Conservation (phyloP, 192 early-diverging fungal species). For the Mortierella hygrophila region DNA sequence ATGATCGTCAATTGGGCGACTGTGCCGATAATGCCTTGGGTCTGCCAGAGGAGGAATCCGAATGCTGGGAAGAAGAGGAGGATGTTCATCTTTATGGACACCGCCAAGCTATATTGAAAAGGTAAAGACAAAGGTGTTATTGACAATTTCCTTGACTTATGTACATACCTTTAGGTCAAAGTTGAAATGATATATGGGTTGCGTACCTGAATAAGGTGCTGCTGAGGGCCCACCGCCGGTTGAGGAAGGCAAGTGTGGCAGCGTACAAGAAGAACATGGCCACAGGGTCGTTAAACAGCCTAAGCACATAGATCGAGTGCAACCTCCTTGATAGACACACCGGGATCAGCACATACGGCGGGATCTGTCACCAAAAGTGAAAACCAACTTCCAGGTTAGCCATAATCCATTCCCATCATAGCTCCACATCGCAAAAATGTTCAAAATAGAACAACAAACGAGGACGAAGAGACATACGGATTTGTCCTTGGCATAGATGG, state of each 20-base stretch:
- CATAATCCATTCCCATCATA: not conserved
- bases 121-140: not conserved
- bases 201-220: constrained; percentile 77
- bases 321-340: constrained; percentile 85
- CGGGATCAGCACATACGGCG: constrained; percentile 73
- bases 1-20: constrained; percentile 61
- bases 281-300: constrained; percentile 94
- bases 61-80: constrained; percentile 92
- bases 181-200: not conserved
- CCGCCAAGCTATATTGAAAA: constrained; percentile 71
- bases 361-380: constrained; percentile 59
- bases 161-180: not conserved
- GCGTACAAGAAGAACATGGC: constrained; percentile 89
- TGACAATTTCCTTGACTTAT: not conserved
- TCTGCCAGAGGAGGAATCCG: constrained; percentile 74
- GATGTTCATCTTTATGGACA: constrained; percentile 97
- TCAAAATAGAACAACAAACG: not conserved
- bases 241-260: constrained; percentile 73
- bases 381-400: not conserved
- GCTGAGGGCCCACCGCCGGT: constrained; percentile 61
- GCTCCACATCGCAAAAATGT: not conserved
- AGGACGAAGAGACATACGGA: constrained; percentile 36
- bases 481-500: constrained; percentile 72
- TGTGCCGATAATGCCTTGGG: constrained; percentile 60
- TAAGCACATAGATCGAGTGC: constrained; percentile 93